A percentile compares a stretch with the other conserved stretches of the same genome.
These are phyloP conservation scores for Fagopyrum homotropicum DNA, from an alignment of 148 eudicot genomes.

Conservation along the genomic window DNA sequence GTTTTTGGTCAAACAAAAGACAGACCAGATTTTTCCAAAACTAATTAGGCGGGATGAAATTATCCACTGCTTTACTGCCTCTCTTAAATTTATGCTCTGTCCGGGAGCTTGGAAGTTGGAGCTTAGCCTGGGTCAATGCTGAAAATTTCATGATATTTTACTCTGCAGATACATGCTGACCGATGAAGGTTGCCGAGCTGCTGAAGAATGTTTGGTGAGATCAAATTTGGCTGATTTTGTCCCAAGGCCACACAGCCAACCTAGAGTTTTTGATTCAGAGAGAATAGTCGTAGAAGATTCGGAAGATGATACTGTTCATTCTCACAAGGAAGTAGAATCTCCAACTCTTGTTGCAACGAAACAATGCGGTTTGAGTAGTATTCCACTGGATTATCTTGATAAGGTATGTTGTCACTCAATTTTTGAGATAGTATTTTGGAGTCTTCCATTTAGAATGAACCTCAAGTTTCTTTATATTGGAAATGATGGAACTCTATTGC, in stretches of 20 bases:
- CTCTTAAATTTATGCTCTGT: neutral
- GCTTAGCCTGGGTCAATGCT: neutral
- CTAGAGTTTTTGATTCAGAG: slow-evolving; percentile 18
- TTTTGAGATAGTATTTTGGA: neutral
- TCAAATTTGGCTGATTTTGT: slow-evolving; percentile 52
- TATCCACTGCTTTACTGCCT: neutral
- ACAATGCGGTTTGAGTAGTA: slow-evolving; percentile 26
- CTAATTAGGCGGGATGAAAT: neutral
- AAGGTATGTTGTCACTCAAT: slow-evolving; percentile 35
- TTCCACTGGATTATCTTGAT: slow-evolving; percentile 50
- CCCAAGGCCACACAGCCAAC: slow-evolving; percentile 18
- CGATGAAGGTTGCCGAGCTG: slow-evolving; percentile 59
- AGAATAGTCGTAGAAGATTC: slow-evolving; percentile 23
- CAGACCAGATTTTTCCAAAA: neutral
- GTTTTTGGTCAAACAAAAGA: neutral
- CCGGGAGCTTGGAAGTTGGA: neutral
- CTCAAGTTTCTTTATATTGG: neutral
- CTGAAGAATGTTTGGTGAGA: slow-evolving; percentile 68
- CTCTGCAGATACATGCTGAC: slow-evolving; percentile 78
- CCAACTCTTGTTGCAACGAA: slow-evolving; percentile 22
- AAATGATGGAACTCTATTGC: neutral
- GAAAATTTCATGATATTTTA: neutral
- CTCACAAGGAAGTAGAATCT: slow-evolving; percentile 20
- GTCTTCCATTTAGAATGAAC: neutral
- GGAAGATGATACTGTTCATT: slow-evolving; percentile 24